Percentiles rank a stretch among this genome's conserved stretches.
Evolutionary conservation across 1,139 yeast species (phyloP).

Genomic region (Pichia sp.): DNA sequence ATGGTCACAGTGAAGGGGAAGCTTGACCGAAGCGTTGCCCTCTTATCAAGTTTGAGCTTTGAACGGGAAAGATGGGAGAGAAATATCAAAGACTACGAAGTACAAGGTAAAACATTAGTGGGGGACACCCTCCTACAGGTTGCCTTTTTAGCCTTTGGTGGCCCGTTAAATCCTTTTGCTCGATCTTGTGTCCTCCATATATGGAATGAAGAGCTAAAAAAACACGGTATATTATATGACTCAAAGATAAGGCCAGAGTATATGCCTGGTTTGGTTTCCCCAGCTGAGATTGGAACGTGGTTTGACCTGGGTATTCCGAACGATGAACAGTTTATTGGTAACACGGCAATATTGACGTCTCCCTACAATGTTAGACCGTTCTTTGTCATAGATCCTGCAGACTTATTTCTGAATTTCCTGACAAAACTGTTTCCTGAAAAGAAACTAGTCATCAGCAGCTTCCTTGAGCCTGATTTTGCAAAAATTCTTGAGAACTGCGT

Average conservation of each 20-base stretch:
- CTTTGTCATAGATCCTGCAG: conserved; percentile 69
- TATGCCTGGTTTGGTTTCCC: conserved; percentile 34
- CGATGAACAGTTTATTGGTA: conserved; percentile 58
- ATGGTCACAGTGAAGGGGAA: conserved; percentile 57
- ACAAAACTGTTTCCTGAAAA: conserved; percentile 28
- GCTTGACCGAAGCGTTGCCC: conserved; percentile 53
- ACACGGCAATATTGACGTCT: conserved; percentile 46
- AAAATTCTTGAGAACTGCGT: conserved; percentile 74
- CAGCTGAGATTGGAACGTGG: conserved; percentile 45
- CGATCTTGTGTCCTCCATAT: conserved; percentile 33
- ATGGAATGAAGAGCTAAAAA: conserved; percentile 39
- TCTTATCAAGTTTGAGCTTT: conserved; percentile 55
- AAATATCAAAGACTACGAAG: conserved; percentile 45
- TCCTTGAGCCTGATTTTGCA: conserved; percentile 60
- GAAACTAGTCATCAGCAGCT: conserved; percentile 55
- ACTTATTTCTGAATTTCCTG: conserved; percentile 39
- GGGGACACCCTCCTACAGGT: conserved; percentile 66
- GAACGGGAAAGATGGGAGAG: conserved; percentile 77
- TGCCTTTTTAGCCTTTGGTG: conserved; percentile 56
- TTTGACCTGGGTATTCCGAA: conserved; percentile 42
- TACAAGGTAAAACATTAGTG: conserved; percentile 39
- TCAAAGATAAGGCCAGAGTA: conserved; percentile 21
- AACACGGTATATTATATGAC: conserved; percentile 38
- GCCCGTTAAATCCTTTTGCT: conserved; percentile 47
- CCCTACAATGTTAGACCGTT: conserved; percentile 35